Evolutionary conservation across 176 grass and related monocot species (phyloP).

Genomic region (Tuctoria greenei): DNA sequence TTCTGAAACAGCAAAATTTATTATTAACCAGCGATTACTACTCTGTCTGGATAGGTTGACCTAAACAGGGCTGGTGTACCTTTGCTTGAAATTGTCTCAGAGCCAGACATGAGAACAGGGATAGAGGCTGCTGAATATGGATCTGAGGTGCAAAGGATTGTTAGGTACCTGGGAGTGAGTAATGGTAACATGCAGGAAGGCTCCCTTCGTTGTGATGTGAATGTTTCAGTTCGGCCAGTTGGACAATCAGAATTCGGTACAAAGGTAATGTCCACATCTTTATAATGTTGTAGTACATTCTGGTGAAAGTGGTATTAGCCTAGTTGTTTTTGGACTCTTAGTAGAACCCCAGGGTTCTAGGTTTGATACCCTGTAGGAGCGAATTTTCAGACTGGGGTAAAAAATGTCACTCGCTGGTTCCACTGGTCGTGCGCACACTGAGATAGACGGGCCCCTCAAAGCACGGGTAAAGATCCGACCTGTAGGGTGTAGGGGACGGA

Average conservation of each 20-base stretch:
- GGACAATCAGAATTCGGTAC: conserved; percentile 84
- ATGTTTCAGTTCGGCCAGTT: conserved; percentile 73
- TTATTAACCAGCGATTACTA: conserved; percentile 21
- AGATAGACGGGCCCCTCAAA: no score
- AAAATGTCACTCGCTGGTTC: no score
- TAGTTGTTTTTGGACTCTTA: no score
- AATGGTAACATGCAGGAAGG: conserved; percentile 99
- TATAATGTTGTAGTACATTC: neutral
- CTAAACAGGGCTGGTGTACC: conserved; percentile 91
- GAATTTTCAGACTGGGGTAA: no score
- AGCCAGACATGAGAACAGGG: conserved; percentile 82
- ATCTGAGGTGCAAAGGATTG: conserved; percentile 76
- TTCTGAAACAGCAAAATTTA: neutral
- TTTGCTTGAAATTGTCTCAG: conserved; percentile 90
- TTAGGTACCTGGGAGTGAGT: conserved; percentile 86
- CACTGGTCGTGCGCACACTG: no score
- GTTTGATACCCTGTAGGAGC: no score
- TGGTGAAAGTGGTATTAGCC: no score
- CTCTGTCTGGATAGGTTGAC: conserved; percentile 62
- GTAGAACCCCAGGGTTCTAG: no score
- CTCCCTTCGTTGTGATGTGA: conserved; percentile 96
- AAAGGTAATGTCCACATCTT: conserved; percentile 55
- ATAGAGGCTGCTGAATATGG: conserved; percentile 86
- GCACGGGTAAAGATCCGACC: no score
- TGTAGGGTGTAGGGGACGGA: no score